phyloP scores from a whole-genome alignment of 2,329 filamentous ascomycete species.

The Emergomyces orientalis region DNA sequence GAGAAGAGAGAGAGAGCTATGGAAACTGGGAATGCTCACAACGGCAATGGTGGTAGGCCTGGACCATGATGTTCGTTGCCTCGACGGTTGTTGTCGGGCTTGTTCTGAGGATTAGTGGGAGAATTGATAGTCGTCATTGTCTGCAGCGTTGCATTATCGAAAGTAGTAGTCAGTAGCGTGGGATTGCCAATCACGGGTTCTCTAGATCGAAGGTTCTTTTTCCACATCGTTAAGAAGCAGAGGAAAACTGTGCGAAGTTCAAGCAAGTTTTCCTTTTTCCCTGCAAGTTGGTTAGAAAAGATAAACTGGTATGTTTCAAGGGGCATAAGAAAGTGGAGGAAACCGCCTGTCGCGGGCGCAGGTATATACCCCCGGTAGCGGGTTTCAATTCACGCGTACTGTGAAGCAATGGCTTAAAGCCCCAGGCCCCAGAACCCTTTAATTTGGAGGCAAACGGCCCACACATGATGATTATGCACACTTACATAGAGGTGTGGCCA shows the following conservation, averaged over 20 bases:
- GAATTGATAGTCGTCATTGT: conserved; percentile 29
- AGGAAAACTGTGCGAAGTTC: background rate
- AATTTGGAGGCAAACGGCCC: conserved; percentile 3
- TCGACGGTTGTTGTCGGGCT: background rate
- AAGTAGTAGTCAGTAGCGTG: conserved; percentile 37
- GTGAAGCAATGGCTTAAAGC: conserved; percentile 5
- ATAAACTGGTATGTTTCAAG: conserved; percentile 6
- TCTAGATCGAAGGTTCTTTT: conserved; percentile 40
- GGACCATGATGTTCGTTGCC: conserved; percentile 21
- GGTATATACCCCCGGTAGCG: background rate
- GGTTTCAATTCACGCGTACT: background rate
- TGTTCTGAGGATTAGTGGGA: conserved; percentile 8
- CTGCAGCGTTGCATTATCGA: conserved; percentile 38
- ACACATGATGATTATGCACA: background rate
- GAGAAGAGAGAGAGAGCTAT: conserved; percentile 2
- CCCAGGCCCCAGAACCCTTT: background rate
- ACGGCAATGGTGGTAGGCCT: conserved; percentile 31
- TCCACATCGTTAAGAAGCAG: conserved; percentile 42
- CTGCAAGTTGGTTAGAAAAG: conserved; percentile 5
- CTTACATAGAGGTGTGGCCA: background rate
- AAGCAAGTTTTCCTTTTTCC: background rate
- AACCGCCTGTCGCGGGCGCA: background rate
- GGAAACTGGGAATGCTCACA: conserved; percentile 22
- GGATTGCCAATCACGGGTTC: conserved; percentile 39
- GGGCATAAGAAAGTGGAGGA: background rate